Evolutionary conservation across 225 moss, liverwort and hornwort genomes (phyloP), one percentile per base, ranked within the genome.

Genomic region (Climacium dendroides): DNA sequence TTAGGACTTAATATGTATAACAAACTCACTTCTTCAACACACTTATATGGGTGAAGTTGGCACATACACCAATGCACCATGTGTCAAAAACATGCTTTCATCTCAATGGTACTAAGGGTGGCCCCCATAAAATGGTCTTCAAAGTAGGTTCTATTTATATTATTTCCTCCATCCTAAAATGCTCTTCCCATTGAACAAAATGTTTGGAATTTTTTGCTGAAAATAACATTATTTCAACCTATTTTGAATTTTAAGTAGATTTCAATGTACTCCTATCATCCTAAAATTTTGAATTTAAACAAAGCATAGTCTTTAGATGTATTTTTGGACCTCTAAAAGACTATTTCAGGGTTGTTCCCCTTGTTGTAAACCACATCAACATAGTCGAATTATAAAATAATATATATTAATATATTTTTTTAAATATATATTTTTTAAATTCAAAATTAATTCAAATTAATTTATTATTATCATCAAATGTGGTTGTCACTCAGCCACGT

Each of bases 81-180:
- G 11, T 15, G 3, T 37, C 2, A 1, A 6, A 1, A 54, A 10
- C 54, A 24, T 35, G 6, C 15, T 20, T 74, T 76, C 23, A 76
- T 35, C 3, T 35, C 23, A 53, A 35, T 9, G 53, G 9, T 75
- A 5, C 14, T 53, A 23, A 35, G 23, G 23, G 4, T 22, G 5
- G 11, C 13, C 3, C 0, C 0, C 0, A 13, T 34, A 52, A 52
- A 22, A 3, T 23, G 1, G 0, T 9, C 53, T 53, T 35, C 1
- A 50, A 50, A 9, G 2, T 53, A 76, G 15, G 7, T 15, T 53
- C 6, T 15, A 54, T 16, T 22, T 14, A 23, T 29, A 29, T 4
- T 2, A 72, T 2, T 10, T 1, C 10, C 1, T 72, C 5, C 2
- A 2, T 18, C 0, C 3, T 6, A 0, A 72, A 72, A 28, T 16